Percentiles rank a stretch among this genome's conserved stretches.
phyloP scores from a whole-genome alignment of 345 rosid species.

The Murraya paniculata region DNA sequence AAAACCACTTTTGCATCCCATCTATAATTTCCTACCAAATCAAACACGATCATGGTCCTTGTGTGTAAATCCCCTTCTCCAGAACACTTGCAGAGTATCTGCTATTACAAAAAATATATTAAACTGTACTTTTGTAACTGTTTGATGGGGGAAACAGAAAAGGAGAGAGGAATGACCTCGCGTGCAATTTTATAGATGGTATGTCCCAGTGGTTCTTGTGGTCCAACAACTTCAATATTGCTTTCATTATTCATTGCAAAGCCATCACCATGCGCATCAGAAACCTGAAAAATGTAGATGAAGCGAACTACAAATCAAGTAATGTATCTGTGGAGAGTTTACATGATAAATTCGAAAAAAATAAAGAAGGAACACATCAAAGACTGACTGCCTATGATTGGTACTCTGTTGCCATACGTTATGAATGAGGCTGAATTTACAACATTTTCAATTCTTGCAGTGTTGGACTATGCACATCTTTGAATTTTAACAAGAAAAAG shows the following conservation, averaged over 20 bases:
- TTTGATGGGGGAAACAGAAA: neutral
- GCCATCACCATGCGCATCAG: slow-evolving; percentile 21
- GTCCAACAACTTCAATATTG: slow-evolving; percentile 41
- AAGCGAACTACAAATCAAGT: neutral
- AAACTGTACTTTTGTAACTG: neutral
- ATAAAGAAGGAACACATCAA: neutral
- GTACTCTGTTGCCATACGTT: neutral
- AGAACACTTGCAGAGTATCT: slow-evolving; percentile 49
- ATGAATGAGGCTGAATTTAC: neutral
- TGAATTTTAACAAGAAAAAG: neutral
- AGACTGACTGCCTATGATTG: neutral
- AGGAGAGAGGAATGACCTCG: slow-evolving; percentile 39
- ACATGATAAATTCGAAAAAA: neutral
- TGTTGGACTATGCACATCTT: neutral
- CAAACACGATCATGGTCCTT: slow-evolving; percentile 53
- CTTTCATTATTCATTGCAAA: slow-evolving; percentile 18
- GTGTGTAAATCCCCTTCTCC: slow-evolving; percentile 36
- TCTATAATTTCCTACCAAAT: slow-evolving; percentile 51
- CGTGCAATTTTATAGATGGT: slow-evolving; percentile 37
- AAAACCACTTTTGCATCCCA: slow-evolving; percentile 79
- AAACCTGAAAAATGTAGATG: slow-evolving; percentile 33
- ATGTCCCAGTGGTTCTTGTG: slow-evolving; percentile 41
- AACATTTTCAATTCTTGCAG: neutral
- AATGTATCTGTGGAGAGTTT: neutral
- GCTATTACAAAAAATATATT: slow-evolving; percentile 20